A percentile compares a stretch with the other conserved stretches of the same genome.
phyloP scores from a whole-genome alignment of 2,329 filamentous ascomycete species.

The Dothideomycetes sp. region DNA sequence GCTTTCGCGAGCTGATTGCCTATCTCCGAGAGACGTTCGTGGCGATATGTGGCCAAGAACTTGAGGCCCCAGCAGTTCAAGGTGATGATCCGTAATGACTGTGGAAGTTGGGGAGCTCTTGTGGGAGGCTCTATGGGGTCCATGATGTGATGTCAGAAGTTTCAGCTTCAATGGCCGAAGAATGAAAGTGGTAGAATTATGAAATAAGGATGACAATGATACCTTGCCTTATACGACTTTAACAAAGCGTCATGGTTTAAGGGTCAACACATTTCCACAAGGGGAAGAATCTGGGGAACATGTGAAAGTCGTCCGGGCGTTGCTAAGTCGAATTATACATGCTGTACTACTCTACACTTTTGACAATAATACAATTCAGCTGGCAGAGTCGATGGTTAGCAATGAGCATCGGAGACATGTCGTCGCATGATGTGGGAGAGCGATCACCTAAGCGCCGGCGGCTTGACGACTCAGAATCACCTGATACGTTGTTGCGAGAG shows the following conservation, averaged over 20 bases:
- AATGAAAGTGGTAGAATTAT: no score
- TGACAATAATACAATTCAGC: no score
- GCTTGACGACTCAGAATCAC: slow-evolving; percentile 1
- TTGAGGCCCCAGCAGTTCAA: slow-evolving; percentile 98
- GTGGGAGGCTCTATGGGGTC: slow-evolving; percentile 1
- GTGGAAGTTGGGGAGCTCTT: slow-evolving; percentile 21
- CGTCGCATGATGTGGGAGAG: not conserved
- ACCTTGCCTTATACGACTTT: no score
- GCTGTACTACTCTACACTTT: not conserved
- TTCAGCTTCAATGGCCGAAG: no score
- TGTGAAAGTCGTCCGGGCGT: slow-evolving; percentile 5
- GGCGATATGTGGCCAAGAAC: slow-evolving; percentile 66
- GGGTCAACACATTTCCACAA: not conserved
- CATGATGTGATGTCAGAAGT: not conserved
- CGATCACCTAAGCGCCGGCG: slow-evolving; percentile 10
- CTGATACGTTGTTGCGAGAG: not conserved
- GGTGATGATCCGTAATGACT: slow-evolving; percentile 64
- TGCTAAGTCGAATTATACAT: not conserved
- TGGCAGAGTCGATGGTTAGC: no score
- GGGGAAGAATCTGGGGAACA: not conserved
- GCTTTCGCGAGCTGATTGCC: slow-evolving; percentile 63
- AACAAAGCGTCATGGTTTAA: no score
- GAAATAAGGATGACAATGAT: no score
- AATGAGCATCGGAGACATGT: slow-evolving; percentile 9
- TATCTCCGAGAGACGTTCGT: slow-evolving; percentile 71